Evolutionary conservation across 169 alveolate genomes (phyloP), one percentile per base, ranked within the genome.

Genomic region (Plasmodium vivax): DNA sequence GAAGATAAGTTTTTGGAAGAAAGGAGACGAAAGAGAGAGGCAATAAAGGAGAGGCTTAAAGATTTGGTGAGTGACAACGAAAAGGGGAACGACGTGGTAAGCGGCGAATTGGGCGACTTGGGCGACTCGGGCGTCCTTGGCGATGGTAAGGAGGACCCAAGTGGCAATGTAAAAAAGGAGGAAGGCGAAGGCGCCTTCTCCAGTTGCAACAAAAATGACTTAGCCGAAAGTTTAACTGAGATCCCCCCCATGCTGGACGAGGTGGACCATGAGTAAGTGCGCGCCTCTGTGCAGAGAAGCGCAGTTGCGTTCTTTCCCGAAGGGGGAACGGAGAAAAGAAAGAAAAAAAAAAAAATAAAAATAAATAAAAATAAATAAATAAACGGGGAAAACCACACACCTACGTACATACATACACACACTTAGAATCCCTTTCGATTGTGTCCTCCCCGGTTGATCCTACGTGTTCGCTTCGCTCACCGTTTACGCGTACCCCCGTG

Each of bases 1-100:
- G 94, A 88, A 36, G 94, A 88, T 41, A 88, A 88, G 58, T 81
- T 88, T 88, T 38, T 88, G 72, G 94, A 88, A 62, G 94, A 88
- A 58, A 77, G 94, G 51, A 79, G 94, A 23, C 80, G 83, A 81
- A 79, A 88, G 36, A 88, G 94, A 88, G 94, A 88, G 51, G 94
- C 88, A 62, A 38, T 88, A 88, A 88, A 88, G 43, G 94, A 88
- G 58, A 43, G 83, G 41, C 83, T 88, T 30, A 88, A 88, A 36
- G 68, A 45, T 81, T 58, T 88, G 45, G 68, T 80, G 84, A 38
- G 71, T 71, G 74, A 85, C 4, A 74, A 85, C 51, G 75, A 84
- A 19, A 36, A 71, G 43, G 77, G 54, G 12, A 71, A 38, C 12
- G 92, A 43, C 32, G 58, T 27, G 32, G 23, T 72, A 30, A 32